Conservation (phyloP, 2,329 filamentous ascomycete genomes). For the Lachnellula willkommii region DNA sequence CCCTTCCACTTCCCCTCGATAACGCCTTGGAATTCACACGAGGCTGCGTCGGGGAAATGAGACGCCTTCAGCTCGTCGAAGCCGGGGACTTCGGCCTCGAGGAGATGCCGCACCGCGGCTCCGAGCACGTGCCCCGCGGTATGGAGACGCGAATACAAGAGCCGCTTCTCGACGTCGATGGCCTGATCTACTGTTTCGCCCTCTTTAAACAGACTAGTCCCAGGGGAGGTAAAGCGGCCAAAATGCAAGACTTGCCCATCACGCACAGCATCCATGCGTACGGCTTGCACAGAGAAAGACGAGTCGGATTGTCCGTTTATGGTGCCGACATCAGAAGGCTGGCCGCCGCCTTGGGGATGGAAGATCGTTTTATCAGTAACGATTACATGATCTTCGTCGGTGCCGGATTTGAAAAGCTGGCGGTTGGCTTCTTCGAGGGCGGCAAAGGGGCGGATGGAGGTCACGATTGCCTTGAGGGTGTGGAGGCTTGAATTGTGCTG, state of each 20-base stretch:
- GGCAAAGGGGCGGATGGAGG: conserved; percentile 14
- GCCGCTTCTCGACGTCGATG: conserved; percentile 56
- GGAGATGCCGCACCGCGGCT: conserved; percentile 55
- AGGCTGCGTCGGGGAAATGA: conserved; percentile 63
- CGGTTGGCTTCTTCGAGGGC: conserved; percentile 19
- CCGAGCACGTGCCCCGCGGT: conserved; percentile 71
- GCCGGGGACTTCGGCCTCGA: conserved; percentile 42
- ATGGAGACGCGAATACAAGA: conserved; percentile 62
- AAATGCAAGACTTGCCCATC: conserved; percentile 60
- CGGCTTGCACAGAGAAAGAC: conserved; percentile 49
- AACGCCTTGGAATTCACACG: conserved; percentile 61
- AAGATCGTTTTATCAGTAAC: conserved; percentile 65
- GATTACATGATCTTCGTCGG: conserved; percentile 49
- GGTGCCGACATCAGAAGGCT: conserved; percentile 61
- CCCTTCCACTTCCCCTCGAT: conserved; percentile 61
- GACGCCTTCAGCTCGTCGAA: conserved; percentile 66
- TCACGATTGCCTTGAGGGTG: conserved; percentile 9
- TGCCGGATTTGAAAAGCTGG: conserved; percentile 52
- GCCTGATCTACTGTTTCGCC: conserved; percentile 47
- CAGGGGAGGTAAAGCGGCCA: conserved; percentile 45
- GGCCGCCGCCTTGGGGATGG: conserved; percentile 69
- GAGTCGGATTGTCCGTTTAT: conserved; percentile 36
- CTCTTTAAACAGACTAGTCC: conserved; percentile 32
- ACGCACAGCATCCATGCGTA: conserved; percentile 47
- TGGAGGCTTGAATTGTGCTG: conserved; percentile 14